Evolutionary conservation across 2,329 filamentous ascomycete species (phyloP).

Genomic region (Cordyceps cicadae): DNA sequence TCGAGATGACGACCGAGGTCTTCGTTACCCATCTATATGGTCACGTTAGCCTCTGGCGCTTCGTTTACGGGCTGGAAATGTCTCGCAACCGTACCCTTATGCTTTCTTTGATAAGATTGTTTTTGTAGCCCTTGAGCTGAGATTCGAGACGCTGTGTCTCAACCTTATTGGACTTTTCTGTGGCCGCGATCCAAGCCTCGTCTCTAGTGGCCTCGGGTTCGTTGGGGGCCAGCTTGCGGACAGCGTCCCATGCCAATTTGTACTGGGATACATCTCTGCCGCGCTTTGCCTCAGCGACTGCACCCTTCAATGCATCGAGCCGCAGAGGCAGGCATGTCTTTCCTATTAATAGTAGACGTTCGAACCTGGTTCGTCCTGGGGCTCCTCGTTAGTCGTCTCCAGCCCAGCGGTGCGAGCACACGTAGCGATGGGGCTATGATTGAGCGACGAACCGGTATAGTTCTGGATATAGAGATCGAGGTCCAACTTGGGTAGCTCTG

Average conservation of each 20-base stretch:
- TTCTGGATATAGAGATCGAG: conserved; percentile 85
- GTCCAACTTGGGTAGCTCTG: conserved; percentile 80
- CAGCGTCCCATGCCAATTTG: conserved; percentile 54
- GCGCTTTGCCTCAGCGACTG: conserved; percentile 65
- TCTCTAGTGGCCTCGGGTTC: conserved; percentile 64
- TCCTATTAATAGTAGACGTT: conserved; percentile 76
- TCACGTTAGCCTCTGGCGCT: conserved; percentile 4
- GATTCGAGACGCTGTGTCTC: conserved; percentile 71
- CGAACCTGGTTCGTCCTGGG: conserved; percentile 68
- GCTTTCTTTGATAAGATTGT: conserved; percentile 95
- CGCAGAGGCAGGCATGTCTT: conserved; percentile 66
- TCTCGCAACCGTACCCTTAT: conserved; percentile 55
- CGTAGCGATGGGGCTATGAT: conserved; percentile 13
- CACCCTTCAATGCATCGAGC: conserved; percentile 71
- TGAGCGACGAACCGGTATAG: conserved; percentile 58
- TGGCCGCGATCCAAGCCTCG: conserved; percentile 64
- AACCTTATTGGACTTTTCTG: conserved; percentile 55
- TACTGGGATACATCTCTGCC: conserved; percentile 69
- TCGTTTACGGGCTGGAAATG: too few species aligned
- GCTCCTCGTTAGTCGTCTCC: neutral
- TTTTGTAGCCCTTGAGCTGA: conserved; percentile 88
- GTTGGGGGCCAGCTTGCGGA: conserved; percentile 54
- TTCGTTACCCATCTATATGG: conserved; percentile 77
- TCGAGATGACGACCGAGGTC: conserved; percentile 82
- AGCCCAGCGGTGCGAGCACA: neutral